Conservation (phyloP, 2,329 filamentous ascomycete genomes). For the Nemania bipapillata region DNA sequence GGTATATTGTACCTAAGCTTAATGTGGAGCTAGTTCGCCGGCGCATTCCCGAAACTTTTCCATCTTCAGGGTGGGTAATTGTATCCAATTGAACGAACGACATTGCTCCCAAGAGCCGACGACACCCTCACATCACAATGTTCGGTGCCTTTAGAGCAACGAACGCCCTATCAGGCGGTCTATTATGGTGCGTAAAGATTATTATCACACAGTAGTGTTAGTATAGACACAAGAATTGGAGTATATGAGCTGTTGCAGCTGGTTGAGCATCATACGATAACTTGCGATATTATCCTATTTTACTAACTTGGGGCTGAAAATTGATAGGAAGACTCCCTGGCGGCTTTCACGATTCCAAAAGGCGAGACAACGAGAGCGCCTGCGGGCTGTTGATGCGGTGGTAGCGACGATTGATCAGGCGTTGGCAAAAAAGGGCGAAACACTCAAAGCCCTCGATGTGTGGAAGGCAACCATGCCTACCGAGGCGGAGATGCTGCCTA, state of each 20-base stretch:
- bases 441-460: slow-evolving; percentile 80
- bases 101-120: slow-evolving; percentile 18
- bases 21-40: slow-evolving; percentile 19
- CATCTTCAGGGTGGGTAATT: slow-evolving; percentile 19
- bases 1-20: not conserved
- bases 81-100: slow-evolving; percentile 8
- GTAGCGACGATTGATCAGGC: slow-evolving; percentile 84
- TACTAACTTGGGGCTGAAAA: slow-evolving; percentile 25
- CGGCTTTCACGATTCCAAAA: slow-evolving; percentile 93
- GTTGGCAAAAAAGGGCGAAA: slow-evolving; percentile 76
- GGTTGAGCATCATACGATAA: not conserved
- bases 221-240: not conserved
- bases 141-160: slow-evolving; percentile 85
- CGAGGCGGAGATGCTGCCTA: slow-evolving; percentile 93
- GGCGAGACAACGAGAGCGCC: slow-evolving; percentile 81
- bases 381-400: slow-evolving; percentile 87
- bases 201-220: not conserved
- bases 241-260: not conserved
- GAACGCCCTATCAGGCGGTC: slow-evolving; percentile 78
- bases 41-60: slow-evolving; percentile 41
- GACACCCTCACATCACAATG: slow-evolving; percentile 64
- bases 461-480: slow-evolving; percentile 98
- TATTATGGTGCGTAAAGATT: slow-evolving; percentile 73
- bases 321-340: slow-evolving; percentile 89
- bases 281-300: not conserved